phyloP scores from a whole-genome alignment of 208 protist genomes.

The Acanthamoeba castellanii region DNA sequence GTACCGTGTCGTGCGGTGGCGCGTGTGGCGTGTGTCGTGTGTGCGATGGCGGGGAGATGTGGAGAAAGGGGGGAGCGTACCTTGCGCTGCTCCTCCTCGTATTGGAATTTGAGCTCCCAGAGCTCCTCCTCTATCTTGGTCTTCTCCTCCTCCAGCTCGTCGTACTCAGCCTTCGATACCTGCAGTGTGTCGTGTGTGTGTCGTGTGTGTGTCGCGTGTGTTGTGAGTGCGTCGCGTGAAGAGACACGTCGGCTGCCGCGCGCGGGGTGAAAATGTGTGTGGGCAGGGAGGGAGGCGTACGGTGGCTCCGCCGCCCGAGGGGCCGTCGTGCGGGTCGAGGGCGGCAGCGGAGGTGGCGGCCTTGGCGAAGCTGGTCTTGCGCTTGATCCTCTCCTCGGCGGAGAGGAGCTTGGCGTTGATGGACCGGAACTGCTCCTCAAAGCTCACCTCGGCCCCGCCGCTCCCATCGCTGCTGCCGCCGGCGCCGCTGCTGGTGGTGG shows the following conservation, averaged over 20 bases:
- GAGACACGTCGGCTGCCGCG: no score
- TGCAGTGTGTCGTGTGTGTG: background rate
- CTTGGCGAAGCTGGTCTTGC: no score
- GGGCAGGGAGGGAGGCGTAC: no score
- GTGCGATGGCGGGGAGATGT: no score
- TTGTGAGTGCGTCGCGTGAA: background rate
- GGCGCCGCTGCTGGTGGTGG: background rate
- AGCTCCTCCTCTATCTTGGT: no score
- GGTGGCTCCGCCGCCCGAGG: no score
- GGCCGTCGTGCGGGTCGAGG: no score
- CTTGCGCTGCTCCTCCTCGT: no score
- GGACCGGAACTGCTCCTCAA: background rate
- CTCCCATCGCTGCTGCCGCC: background rate
- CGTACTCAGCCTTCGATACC: background rate
- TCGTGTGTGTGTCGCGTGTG: background rate
- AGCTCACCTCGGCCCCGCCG: background rate
- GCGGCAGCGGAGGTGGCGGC: no score
- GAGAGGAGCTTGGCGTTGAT: background rate
- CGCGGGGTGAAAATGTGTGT: no score
- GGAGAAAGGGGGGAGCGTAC: no score
- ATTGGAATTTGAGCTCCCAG: no score
- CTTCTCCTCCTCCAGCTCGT: background rate
- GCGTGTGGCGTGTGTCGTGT: background rate
- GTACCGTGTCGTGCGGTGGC: background rate
- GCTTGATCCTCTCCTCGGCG: background rate